These are phyloP conservation scores for Cardamine chenopodiifolia DNA, from an alignment of 345 rosid species.

Conservation along the genomic window DNA sequence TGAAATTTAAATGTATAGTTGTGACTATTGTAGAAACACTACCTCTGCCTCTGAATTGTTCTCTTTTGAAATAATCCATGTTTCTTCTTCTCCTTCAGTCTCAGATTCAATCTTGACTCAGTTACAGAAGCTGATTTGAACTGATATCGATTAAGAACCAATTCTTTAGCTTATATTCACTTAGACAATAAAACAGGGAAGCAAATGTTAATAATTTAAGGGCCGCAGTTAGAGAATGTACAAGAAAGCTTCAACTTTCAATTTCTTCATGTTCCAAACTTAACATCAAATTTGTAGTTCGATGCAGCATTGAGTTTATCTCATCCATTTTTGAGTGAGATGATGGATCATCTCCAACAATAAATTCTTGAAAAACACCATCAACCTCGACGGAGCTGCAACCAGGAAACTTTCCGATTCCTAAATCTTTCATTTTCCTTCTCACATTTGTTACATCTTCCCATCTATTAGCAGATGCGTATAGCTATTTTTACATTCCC, in stretches of 20 bases:
- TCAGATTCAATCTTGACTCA: neutral
- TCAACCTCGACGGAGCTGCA: slow-evolving; percentile 69
- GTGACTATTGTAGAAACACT: slow-evolving; percentile 33
- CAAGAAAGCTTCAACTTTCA: slow-evolving; percentile 18
- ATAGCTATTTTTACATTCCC: no score
- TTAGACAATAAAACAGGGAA: neutral
- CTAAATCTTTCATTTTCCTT: slow-evolving; percentile 70
- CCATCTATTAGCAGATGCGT: slow-evolving; percentile 74
- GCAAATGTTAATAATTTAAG: neutral
- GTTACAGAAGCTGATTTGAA: neutral
- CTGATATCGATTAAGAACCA: neutral
- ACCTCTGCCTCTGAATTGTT: slow-evolving; percentile 23
- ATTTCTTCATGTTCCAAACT: slow-evolving; percentile 35
- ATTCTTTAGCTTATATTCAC: neutral
- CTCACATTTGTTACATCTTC: slow-evolving; percentile 70
- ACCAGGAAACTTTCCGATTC: slow-evolving; percentile 74
- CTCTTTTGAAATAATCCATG: slow-evolving; percentile 32
- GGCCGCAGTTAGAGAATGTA: neutral
- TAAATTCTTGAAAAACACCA: slow-evolving; percentile 54
- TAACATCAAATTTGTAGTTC: slow-evolving; percentile 34
- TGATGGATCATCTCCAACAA: slow-evolving; percentile 55
- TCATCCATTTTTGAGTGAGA: slow-evolving; percentile 47
- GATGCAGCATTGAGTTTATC: slow-evolving; percentile 45
- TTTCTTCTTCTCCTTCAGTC: neutral
- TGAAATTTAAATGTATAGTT: slow-evolving; percentile 35